phyloP scores from a whole-genome alignment of 345 rosid species.

The Lenwebbia sp. region DNA sequence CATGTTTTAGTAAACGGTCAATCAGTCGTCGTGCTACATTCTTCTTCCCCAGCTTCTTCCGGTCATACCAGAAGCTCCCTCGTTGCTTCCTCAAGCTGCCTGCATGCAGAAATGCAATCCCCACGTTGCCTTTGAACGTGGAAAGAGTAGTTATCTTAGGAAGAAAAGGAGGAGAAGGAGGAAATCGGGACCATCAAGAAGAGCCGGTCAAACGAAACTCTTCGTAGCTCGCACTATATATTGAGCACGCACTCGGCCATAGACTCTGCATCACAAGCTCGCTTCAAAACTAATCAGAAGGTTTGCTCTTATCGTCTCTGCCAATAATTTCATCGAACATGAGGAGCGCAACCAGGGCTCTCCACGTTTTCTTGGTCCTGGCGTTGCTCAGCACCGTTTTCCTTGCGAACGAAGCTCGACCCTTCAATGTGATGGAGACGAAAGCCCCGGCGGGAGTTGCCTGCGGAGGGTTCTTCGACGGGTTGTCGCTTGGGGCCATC shows the following conservation, averaged over 20 bases:
- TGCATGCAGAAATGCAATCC: background rate
- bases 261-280: background rate
- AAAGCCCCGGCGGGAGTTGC: background rate
- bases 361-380: background rate
- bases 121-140: background rate
- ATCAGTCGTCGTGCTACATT: background rate
- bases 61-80: background rate
- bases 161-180: background rate
- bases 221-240: background rate
- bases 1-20: background rate
- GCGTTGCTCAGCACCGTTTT: background rate
- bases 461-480: background rate
- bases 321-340: background rate
- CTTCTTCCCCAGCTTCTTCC: background rate
- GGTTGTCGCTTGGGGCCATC: constrained; percentile 2
- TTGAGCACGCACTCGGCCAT: background rate
- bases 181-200: background rate
- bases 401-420: constrained; percentile 4
- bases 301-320: background rate
- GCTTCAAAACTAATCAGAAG: background rate
- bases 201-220: background rate
- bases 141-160: background rate
- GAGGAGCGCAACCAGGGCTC: background rate
- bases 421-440: background rate
- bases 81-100: background rate